Evolutionary conservation across 345 rosid genomes (phyloP).

Genomic region (Schrenkiella parvula): DNA sequence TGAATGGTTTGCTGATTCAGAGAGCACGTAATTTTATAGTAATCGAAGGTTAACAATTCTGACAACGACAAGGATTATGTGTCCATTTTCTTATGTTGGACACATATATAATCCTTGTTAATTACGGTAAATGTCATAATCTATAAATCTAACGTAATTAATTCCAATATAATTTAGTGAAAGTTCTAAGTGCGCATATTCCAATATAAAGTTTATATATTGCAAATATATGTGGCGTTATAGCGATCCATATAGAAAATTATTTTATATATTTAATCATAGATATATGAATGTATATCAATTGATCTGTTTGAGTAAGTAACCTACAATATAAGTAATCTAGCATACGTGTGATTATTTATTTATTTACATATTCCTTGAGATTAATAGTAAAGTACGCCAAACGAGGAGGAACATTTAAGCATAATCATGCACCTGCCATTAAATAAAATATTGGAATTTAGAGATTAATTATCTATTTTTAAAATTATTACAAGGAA

Average conservation of each 20-base stretch:
- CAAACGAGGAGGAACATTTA: neutral
- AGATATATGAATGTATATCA: neutral
- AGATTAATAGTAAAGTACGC: neutral
- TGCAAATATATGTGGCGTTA: neutral
- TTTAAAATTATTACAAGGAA: too few relatives aligned
- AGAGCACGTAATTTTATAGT: conserved; percentile 5
- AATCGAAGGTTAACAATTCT: neutral
- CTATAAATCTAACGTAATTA: neutral
- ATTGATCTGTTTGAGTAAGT: neutral
- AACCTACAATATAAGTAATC: too few relatives aligned
- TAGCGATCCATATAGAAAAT: neutral
- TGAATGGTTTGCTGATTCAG: conserved; percentile 27
- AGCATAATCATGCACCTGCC: conserved; percentile 1
- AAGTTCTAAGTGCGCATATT: neutral
- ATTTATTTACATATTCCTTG: too few relatives aligned
- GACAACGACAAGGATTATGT: neutral
- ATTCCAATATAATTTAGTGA: neutral
- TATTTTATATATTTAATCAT: too few relatives aligned
- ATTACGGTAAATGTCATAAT: neutral
- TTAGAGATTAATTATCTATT: too few relatives aligned
- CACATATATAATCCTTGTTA: neutral
- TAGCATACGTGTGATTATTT: too few relatives aligned
- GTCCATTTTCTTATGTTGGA: neutral
- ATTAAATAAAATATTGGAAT: neutral
- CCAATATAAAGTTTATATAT: neutral